A percentile compares a stretch with the other conserved stretches of the same genome.
These are phyloP conservation scores for Jackrogersella minutella DNA, from an alignment of 495 filamentous ascomycete genomes.

Conservation along the genomic window DNA sequence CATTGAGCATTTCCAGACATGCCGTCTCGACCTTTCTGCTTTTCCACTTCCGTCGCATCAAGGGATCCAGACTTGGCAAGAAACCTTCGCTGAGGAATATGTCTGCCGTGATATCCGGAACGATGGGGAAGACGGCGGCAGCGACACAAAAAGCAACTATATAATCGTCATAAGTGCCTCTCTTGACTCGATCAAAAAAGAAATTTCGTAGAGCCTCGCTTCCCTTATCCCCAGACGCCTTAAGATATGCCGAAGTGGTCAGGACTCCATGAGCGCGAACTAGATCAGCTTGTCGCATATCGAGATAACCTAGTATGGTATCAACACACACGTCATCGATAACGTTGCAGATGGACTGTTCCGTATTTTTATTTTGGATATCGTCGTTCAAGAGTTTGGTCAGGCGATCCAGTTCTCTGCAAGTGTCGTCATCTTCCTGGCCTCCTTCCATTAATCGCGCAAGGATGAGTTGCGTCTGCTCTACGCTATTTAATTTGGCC, in stretches of 20 bases:
- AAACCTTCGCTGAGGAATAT: constrained; percentile 90
- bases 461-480: constrained; percentile 61
- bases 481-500: constrained; percentile 42
- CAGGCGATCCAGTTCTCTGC: constrained; percentile 54
- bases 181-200: constrained; percentile 60
- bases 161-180: constrained; percentile 65
- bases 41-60: constrained; percentile 77
- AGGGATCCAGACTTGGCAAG: constrained; percentile 69
- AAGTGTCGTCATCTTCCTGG: constrained; percentile 62
- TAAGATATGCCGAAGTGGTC: constrained; percentile 80
- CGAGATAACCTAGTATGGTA: constrained; percentile 77
- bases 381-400: constrained; percentile 62
- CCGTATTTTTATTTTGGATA: constrained; percentile 44
- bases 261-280: constrained; percentile 78
- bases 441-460: constrained; percentile 65
- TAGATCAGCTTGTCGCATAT: constrained; percentile 72
- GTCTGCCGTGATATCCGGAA: constrained; percentile 69
- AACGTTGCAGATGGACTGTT: constrained; percentile 63
- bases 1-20: constrained; percentile 85
- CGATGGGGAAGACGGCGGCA: constrained; percentile 84
- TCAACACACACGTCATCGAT: constrained; percentile 82
- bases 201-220: constrained; percentile 70
- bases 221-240: constrained; percentile 73
- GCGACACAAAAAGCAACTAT: constrained; percentile 88
- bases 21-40: constrained; percentile 81